Conservation (phyloP, 257 asterid genomes). For the Solanum virginianum region DNA sequence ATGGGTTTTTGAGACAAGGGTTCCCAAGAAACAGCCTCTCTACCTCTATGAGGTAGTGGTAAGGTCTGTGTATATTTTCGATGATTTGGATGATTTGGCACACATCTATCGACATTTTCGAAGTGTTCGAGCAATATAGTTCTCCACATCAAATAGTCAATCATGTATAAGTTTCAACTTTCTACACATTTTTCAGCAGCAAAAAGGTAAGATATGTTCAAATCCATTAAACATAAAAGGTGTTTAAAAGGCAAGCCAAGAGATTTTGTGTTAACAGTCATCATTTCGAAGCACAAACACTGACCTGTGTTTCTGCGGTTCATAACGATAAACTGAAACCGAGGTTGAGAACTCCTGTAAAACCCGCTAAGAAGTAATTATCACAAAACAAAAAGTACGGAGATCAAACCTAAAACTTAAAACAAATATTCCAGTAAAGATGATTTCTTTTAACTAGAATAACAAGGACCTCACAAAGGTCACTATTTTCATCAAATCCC, state of each 20-base stretch:
- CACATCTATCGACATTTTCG: too few relatives aligned
- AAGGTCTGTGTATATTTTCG: too few relatives aligned
- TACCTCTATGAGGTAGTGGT: too few relatives aligned
- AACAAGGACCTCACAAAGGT: not conserved
- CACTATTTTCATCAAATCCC: not conserved
- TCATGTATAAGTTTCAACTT: not conserved
- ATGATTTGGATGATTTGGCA: too few relatives aligned
- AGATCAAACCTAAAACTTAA: not conserved
- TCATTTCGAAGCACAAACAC: not conserved
- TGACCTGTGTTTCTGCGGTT: conserved; percentile 77
- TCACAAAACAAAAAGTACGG: not conserved
- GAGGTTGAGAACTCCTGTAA: conserved; percentile 73
- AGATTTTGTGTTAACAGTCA: not conserved
- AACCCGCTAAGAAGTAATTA: not conserved
- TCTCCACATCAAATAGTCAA: not conserved
- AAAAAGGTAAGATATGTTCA: not conserved
- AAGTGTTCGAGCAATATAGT: too few relatives aligned
- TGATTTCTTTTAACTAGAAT: not conserved
- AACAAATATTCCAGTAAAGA: not conserved
- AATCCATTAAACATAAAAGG: not conserved
- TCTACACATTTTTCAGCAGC: not conserved
- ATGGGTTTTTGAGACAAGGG: too few relatives aligned
- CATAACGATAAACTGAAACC: conserved; percentile 88
- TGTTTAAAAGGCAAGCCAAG: not conserved
- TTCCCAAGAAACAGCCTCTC: too few relatives aligned